phyloP scores from a whole-genome alignment of 306 rosid species.

The Crotalaria pallida region DNA sequence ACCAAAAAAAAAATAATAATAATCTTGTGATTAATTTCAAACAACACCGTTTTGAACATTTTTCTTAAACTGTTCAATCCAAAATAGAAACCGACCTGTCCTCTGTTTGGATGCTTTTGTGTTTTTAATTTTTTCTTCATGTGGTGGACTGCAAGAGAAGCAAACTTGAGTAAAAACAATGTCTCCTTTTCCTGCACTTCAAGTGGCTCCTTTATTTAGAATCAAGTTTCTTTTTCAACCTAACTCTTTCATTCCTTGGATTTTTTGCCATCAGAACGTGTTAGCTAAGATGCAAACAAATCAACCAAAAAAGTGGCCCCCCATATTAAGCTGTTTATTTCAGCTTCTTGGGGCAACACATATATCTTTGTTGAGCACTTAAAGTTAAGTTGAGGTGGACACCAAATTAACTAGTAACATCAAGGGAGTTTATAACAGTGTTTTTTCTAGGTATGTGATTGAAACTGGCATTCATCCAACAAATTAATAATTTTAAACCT shows the following conservation, averaged over 20 bases:
- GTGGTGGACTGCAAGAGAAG: slow-evolving; percentile 30
- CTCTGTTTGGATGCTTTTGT: slow-evolving; percentile 1
- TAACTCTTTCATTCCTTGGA: slow-evolving; percentile 43
- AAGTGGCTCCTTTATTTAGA: slow-evolving; percentile 20
- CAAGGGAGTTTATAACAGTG: slow-evolving; percentile 11
- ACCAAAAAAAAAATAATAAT: too few relatives aligned
- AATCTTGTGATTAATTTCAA: background rate
- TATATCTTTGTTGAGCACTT: slow-evolving; percentile 13
- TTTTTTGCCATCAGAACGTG: slow-evolving; percentile 34
- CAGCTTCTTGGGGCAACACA: slow-evolving; percentile 13
- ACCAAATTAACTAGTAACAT: slow-evolving; percentile 20
- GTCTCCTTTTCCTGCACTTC: background rate
- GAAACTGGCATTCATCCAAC: slow-evolving; percentile 21
- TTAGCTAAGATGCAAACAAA: slow-evolving; percentile 39
- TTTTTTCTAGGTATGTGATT: slow-evolving; percentile 23
- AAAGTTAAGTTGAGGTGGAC: slow-evolving; percentile 8
- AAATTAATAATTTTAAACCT: background rate
- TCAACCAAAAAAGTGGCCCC: slow-evolving; percentile 42
- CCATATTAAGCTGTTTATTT: slow-evolving; percentile 8
- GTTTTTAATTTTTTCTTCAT: background rate
- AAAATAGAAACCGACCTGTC: slow-evolving; percentile 24
- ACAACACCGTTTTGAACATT: background rate
- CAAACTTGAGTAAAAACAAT: slow-evolving; percentile 11
- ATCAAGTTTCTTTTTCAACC: slow-evolving; percentile 31
- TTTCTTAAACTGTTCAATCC: background rate